Evolutionary conservation across 371 early-diverging fungal species (phyloP), one percentile per base, ranked within the genome.

Genomic region (Dinochytrium kinnereticum): DNA sequence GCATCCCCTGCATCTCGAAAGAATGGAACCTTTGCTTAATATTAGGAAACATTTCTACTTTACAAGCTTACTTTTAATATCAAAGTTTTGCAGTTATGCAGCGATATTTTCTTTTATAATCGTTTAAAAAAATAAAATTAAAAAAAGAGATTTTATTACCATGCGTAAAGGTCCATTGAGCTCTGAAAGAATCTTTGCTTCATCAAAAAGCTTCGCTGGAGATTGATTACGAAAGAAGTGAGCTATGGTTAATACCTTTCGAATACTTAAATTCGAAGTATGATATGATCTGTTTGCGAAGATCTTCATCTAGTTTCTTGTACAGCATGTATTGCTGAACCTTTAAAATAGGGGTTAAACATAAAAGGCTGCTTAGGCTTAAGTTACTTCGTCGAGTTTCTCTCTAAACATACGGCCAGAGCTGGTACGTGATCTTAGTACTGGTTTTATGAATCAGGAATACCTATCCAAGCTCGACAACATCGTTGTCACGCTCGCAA

Each of bases 1-100:
- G 33, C 36, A 55, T 65, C 33, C 30, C 68, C 73, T 38, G 72
- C 77, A 26, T 70, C 73, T 36, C 51, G n/a, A 66, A 75, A 75
- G 51, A 75, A 75, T 26, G 75, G 71, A 0, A 75, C 71, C 49
- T 44, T 13, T 44, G 10, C 49, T 44, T 10, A 21, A 21, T 44
- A 13, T 13, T 10, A 44, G 10, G 49, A 44, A 44, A 44, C 10
- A 21, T 44, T 21, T 13, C 21, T 44, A 10, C 21, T 21, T 10
- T 44, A 44, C 13, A 10, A 44, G 21, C 10, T 44, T n/a, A 44
- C 49, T 44, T 71, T 49, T n/a, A 70, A n/a, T 28, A 75, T 68
- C 5, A 75, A 49, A 33, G 65, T 24, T 39, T 39, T n/a, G 34
- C 71, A 75, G 26, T 75, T 55, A 36, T 69, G 70, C 71, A 75